These are phyloP conservation scores for Solanum virginianum DNA, from an alignment of 257 asterid genomes.

Conservation along the genomic window DNA sequence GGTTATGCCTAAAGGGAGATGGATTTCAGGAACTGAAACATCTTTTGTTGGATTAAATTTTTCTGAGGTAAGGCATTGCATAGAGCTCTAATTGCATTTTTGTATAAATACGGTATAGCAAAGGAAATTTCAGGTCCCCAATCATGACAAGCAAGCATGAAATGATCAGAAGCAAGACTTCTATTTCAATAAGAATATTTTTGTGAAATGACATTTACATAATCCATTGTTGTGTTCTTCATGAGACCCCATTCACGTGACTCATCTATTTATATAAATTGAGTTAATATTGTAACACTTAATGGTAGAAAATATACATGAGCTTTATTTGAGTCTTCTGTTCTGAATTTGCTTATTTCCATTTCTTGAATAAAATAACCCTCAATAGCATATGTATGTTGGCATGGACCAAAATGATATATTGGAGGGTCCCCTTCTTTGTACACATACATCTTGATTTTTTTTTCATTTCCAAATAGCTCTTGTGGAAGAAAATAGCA, in stretches of 20 bases:
- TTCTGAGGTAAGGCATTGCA: constrained; percentile 64
- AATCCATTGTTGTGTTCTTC: constrained; percentile 16
- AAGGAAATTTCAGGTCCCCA: constrained; percentile 65
- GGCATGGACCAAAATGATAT: constrained; percentile 61
- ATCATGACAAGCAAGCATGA: constrained; percentile 80
- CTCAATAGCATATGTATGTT: constrained; percentile 47
- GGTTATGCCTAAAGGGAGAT: constrained; percentile 29
- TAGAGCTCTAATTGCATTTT: constrained; percentile 43
- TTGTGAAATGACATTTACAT: constrained; percentile 9
- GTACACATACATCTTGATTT: constrained; percentile 45
- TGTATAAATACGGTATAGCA: constrained; percentile 28
- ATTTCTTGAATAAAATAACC: constrained; percentile 46
- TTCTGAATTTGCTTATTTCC: constrained; percentile 38
- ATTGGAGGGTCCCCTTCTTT: constrained; percentile 71
- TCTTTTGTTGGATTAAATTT: constrained; percentile 37
- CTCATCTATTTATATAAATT: constrained; percentile 21
- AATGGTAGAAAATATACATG: constrained; percentile 55
- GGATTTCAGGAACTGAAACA: constrained; percentile 55
- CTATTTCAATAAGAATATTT: constrained; percentile 70
- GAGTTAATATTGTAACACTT: constrained; percentile 44
- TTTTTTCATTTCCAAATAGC: constrained; percentile 62
- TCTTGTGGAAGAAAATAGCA: constrained; percentile 45
- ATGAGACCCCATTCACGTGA: constrained; percentile 43
- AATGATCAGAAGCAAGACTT: constrained; percentile 65
- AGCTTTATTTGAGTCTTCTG: constrained; percentile 37